Percentiles rank a stretch among this genome's conserved stretches.
These are phyloP conservation scores for Sphenostylis stenocarpa DNA, from an alignment of 306 rosid species.

Conservation along the genomic window DNA sequence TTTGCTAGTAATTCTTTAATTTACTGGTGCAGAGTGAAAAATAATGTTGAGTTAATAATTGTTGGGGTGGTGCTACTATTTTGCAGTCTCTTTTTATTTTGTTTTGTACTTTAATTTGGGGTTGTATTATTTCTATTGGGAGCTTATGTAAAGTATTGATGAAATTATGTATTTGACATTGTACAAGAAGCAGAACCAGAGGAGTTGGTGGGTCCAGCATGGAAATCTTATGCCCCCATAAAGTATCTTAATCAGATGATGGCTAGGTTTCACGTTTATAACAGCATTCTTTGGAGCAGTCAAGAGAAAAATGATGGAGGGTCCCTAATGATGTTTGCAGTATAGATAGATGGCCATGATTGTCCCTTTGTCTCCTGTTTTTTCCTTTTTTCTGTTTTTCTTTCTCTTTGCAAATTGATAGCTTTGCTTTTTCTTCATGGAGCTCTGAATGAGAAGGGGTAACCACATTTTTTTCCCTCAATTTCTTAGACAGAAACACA, in stretches of 20 bases:
- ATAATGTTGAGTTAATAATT: not conserved
- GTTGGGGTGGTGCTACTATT: slow-evolving; percentile 17
- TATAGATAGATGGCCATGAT: slow-evolving; percentile 57
- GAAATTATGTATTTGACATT: slow-evolving; percentile 28
- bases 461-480: slow-evolving; percentile 22
- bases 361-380: slow-evolving; percentile 49
- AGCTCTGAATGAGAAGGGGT: not conserved
- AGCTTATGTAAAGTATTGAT: slow-evolving; percentile 24
- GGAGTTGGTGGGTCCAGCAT: slow-evolving; percentile 44
- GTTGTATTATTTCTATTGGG: slow-evolving; percentile 38
- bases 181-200: slow-evolving; percentile 12
- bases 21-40: too few relatives aligned
- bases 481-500: not conserved
- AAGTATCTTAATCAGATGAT: slow-evolving; percentile 68
- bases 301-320: slow-evolving; percentile 64
- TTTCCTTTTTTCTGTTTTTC: slow-evolving; percentile 5
- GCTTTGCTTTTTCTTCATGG: slow-evolving; percentile 12
- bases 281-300: slow-evolving; percentile 65
- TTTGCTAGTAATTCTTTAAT: not conserved
- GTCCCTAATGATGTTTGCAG: slow-evolving; percentile 62
- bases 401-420: slow-evolving; percentile 19
- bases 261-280: slow-evolving; percentile 83
- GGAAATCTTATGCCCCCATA: slow-evolving; percentile 53
- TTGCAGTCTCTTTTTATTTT: not conserved
- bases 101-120: not conserved